Evolutionary conservation across 441 rosid genomes (phyloP).

Genomic region (Bocquillonia castaneifolia): DNA sequence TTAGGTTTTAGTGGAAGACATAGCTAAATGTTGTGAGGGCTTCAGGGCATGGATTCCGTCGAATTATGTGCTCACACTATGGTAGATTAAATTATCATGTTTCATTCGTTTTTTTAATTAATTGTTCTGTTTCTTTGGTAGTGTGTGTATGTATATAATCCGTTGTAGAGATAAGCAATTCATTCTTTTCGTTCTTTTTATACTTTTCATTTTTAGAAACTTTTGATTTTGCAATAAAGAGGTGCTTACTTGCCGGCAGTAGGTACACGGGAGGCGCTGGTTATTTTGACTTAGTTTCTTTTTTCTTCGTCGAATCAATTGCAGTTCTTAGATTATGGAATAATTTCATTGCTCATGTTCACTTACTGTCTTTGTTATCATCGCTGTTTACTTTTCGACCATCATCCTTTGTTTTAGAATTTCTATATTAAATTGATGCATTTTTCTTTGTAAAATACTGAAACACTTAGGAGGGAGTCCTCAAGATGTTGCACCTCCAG

Average conservation of each 20-base stretch:
- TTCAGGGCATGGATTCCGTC: neutral
- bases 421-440: neutral
- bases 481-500: conserved; percentile 66
- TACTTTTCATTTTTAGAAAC: no score
- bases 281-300: no score
- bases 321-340: no score
- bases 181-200: no score
- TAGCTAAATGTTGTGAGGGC: neutral
- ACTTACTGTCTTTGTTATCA: neutral
- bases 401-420: neutral
- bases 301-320: no score
- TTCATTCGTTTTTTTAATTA: neutral
- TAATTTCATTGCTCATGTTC: no score
- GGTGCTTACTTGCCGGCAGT: no score
- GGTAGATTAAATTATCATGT: neutral
- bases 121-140: neutral
- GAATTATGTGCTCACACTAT: neutral
- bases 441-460: conserved; percentile 1
- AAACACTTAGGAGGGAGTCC: conserved; percentile 34
- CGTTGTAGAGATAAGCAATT: no score
- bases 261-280: no score
- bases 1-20: neutral
- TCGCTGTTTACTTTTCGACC: neutral
- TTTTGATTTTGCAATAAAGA: no score
- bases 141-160: neutral